phyloP scores from a whole-genome alignment of 768 basidiomycete genomes.

The Daedaleopsis sinensis region DNA sequence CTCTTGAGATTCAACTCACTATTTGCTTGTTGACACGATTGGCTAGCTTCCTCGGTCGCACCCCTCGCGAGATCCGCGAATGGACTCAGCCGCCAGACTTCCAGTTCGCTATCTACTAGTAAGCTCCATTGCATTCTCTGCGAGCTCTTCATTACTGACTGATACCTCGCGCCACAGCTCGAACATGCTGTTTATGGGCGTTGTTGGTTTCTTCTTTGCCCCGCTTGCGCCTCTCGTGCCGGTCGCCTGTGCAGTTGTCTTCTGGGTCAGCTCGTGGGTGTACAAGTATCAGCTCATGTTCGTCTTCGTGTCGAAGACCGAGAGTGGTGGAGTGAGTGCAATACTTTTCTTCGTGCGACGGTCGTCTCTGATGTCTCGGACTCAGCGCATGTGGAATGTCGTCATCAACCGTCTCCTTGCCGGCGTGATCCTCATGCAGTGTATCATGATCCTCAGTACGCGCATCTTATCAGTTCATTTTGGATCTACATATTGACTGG shows the following conservation, averaged over 20 bases:
- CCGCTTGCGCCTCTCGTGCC: conserved; percentile 91
- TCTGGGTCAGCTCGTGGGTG: conserved; percentile 85
- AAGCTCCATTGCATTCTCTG: conserved; percentile 33
- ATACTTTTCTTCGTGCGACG: neutral
- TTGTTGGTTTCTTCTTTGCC: conserved; percentile 93
- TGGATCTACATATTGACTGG: neutral
- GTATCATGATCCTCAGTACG: conserved; percentile 85
- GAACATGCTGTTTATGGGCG: conserved; percentile 72
- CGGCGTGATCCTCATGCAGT: conserved; percentile 84
- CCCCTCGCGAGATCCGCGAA: conserved; percentile 87
- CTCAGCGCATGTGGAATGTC: conserved; percentile 91
- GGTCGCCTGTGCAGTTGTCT: conserved; percentile 79
- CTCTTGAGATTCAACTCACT: neutral
- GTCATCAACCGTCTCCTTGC: conserved; percentile 85
- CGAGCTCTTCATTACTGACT: conserved; percentile 2
- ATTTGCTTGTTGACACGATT: conserved; percentile 2
- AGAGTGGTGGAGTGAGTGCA: conserved; percentile 85
- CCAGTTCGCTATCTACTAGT: conserved; percentile 86
- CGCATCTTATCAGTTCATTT: conserved; percentile 8
- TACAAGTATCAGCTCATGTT: conserved; percentile 99
- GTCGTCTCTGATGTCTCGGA: neutral
- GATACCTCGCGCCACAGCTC: conserved; percentile 5
- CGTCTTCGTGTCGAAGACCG: conserved; percentile 85
- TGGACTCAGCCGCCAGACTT: conserved; percentile 92
- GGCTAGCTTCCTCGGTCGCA: conserved; percentile 77